These are phyloP conservation scores for Phytophthora megakarya DNA, from an alignment of 352 stramenopile species.

Conservation along the genomic window DNA sequence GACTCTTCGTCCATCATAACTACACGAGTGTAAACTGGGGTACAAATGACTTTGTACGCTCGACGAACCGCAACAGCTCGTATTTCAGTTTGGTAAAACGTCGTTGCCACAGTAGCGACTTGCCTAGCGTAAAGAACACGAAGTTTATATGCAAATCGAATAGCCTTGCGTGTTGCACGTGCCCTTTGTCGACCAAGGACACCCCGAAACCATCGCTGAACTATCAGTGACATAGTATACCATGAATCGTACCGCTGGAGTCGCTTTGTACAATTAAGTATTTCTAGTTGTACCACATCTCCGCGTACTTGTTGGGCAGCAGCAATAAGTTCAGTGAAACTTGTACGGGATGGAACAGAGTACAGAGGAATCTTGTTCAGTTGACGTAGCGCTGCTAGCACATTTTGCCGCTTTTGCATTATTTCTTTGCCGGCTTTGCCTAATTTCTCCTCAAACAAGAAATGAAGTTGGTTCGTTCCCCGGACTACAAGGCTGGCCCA, in stretches of 20 bases:
- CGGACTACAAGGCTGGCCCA: conserved; percentile 67
- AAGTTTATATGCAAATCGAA: conserved; percentile 39
- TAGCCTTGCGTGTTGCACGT: conserved; percentile 29
- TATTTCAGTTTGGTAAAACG: conserved; percentile 44
- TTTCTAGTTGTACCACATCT: conserved; percentile 75
- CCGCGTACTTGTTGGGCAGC: conserved; percentile 62
- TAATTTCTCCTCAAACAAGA: conserved; percentile 70
- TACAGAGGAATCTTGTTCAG: conserved; percentile 70
- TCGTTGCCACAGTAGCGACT: conserved; percentile 31
- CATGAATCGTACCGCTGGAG: conserved; percentile 71
- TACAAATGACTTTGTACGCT: conserved; percentile 39
- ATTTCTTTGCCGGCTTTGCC: conserved; percentile 59
- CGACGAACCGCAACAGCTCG: conserved; percentile 35
- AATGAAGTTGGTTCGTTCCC: conserved; percentile 66
- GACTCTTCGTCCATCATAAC: conserved; percentile 65
- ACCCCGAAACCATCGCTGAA: conserved; percentile 72
- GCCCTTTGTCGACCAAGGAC: conserved; percentile 42
- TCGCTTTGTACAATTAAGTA: conserved; percentile 58
- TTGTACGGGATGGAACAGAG: conserved; percentile 46
- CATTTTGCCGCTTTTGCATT: conserved; percentile 46
- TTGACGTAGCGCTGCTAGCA: conserved; percentile 55
- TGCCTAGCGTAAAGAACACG: conserved; percentile 35
- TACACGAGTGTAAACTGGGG: conserved; percentile 45
- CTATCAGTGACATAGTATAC: conserved; percentile 45
- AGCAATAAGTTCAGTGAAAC: conserved; percentile 56